Base-by-base conservation (phyloP, 176 grass and related monocot genomes). In the Cymbopogon citratus region DNA sequence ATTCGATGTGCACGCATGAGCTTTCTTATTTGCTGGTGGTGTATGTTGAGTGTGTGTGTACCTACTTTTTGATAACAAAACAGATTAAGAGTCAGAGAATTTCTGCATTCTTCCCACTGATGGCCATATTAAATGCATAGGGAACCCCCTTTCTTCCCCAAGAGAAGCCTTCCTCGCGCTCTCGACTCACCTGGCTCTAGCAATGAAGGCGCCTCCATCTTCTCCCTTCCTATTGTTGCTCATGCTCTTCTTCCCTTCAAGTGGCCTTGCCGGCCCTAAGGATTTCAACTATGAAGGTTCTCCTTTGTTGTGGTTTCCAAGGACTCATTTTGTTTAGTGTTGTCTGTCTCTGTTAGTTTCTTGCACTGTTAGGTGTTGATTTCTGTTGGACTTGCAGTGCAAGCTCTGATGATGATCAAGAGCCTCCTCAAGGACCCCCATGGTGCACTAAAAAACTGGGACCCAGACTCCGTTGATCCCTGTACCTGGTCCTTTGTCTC, bases 371-470 rank as follows among this genome's bases (percentile, higher is more conserved):
- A 25, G 13, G 15, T 62, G 39, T 41, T 31, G 49, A 43, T 74
- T 86, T 29, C 9, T 80, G n/a, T 66, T 3, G 14, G 11, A 26
- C 40, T 70, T 11, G 66, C 86, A 93, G 92, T 95, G 85, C 91
- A 90, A 85, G 91, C 83, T 75, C 83, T 95, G 57, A 88, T 95
- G 43, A 69, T 44, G 80, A 88, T 99, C 77, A 99, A 95, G 71
- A 86, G 63, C 75, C 88, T 82, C 24, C 82, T 99, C 48, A 95
- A 83, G 65, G 96, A 93, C 35, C 92, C 24, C 83, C n/a, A 81
- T 51, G 87, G 87, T 29, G 87, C 70, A 73, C 75, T 95, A 71
- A 85, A 87, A 70, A 93, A 77, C 80, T 99, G 92, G 92, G 92
- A 95, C 57, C 46, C 61, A 69, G 25, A 78, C 86, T 94, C 88